Conservation (phyloP, 2,329 filamentous ascomycete genomes). For the Fusarium lateritium region DNA sequence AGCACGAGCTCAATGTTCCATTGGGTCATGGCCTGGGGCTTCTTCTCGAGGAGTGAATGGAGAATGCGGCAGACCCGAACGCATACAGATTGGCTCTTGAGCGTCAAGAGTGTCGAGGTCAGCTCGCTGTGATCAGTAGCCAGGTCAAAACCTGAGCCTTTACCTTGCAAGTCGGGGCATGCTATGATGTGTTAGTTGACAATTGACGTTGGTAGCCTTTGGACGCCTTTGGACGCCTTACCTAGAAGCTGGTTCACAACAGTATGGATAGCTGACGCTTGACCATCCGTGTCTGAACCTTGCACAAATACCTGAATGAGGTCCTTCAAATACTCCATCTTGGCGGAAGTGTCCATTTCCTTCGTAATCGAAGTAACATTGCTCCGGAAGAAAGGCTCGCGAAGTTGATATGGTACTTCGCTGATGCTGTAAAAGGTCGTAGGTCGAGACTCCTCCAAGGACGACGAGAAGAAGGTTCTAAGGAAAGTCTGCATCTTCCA, state of each 20-base stretch:
- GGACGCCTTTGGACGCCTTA: constrained; percentile 39
- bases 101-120: constrained; percentile 51
- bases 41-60: constrained; percentile 64
- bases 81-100: constrained; percentile 53
- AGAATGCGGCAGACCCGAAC: constrained; percentile 59
- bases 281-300: constrained; percentile 55
- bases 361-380: constrained; percentile 53
- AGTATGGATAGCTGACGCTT: constrained; percentile 61
- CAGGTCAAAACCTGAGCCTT: constrained; percentile 55
- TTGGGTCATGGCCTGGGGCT: constrained; percentile 66
- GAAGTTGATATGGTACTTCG: constrained; percentile 49
- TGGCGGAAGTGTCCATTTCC: constrained; percentile 51
- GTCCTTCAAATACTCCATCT: constrained; percentile 58
- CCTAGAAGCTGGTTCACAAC: constrained; percentile 59
- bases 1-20: constrained; percentile 71
- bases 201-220: background rate
- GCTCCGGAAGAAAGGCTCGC: constrained; percentile 53
- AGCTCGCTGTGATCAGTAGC: constrained; percentile 61
- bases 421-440: constrained; percentile 53
- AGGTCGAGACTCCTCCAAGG: constrained; percentile 53
- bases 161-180: constrained; percentile 49
- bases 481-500: constrained; percentile 65
- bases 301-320: constrained; percentile 54
- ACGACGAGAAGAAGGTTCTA: constrained; percentile 54
- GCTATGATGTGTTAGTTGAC: constrained; percentile 45